Evolutionary conservation across 768 basidiomycete species (phyloP), one percentile per base, ranked within the genome.

Genomic region (Gloeopeniophorella convolvens): DNA sequence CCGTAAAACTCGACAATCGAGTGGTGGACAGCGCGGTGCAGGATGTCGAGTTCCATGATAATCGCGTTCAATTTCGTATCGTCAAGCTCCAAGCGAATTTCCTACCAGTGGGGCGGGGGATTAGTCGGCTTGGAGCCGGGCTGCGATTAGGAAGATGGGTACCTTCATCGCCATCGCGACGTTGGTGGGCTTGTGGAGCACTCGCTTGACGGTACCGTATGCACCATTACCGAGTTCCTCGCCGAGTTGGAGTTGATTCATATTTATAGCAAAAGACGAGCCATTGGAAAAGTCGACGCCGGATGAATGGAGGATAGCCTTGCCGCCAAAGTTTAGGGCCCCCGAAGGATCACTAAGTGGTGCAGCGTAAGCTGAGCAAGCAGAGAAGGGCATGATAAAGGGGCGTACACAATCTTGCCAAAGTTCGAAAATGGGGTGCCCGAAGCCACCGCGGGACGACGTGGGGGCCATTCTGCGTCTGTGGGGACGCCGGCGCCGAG

Each of bases 151-250:
- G 11, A 20, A 18, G 5, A 11, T 40, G 62, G 72, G 42, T 45
- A 94, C 95, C 84, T 99, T 99, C 92, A 98, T 95, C 11, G 95
- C 95, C 94, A 99, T 97, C 51, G 79, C 78, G 37, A 97, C 91
- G 46, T 93, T 94, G 8, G 91, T 97, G 4, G 94, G 94, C 53
- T 79, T 88, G 64, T 98, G 95, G 30, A 91, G 71, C 1, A 97
- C 95, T 65, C 88, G 90, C 73, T 94, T 93, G 4, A 99, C 96
- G 2, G 93, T 95, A 35, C 96, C 96, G 62, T 98, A 98, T 66
- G 96, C 96, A 28, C 96, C 96, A 61, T 83, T 84, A 28, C 96
- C 96, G 45, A 98, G 78, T 67, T 98, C 96, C 62, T 97, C 93
- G 52, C 87, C 76, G 50, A 98, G 77, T 50, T 88, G 77, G 48